phyloP scores from a whole-genome alignment of 2,329 filamentous ascomycete genomes.

The Xylaria sp. region DNA sequence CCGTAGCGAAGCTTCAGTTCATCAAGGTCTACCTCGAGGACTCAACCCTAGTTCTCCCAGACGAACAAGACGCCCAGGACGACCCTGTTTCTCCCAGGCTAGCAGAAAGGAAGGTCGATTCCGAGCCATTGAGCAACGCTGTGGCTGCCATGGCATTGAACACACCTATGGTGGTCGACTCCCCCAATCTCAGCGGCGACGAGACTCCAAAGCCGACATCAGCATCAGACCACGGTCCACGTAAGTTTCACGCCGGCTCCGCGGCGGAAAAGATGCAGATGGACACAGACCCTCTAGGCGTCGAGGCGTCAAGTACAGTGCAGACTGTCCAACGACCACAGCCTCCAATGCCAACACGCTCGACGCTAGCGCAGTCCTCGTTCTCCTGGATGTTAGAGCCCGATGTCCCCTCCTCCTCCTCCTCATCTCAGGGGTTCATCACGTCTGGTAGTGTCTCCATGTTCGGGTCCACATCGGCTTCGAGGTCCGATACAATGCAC shows the following conservation, averaged over 20 bases:
- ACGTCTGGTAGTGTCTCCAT: slow-evolving; percentile 20
- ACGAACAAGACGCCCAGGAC: slow-evolving; percentile 47
- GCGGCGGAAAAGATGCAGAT: slow-evolving; percentile 33
- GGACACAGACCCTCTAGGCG: slow-evolving; percentile 45
- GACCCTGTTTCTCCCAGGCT: slow-evolving; percentile 33
- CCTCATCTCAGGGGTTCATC: slow-evolving; percentile 39
- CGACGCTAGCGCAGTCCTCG: slow-evolving; percentile 76
- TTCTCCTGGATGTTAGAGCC: slow-evolving; percentile 84
- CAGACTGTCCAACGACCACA: slow-evolving; percentile 49
- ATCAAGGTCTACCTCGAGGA: slow-evolving; percentile 72
- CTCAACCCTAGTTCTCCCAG: slow-evolving; percentile 62
- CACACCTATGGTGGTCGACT: slow-evolving; percentile 38
- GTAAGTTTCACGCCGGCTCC: background rate
- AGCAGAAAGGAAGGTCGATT: slow-evolving; percentile 32
- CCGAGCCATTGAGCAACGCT: slow-evolving; percentile 43
- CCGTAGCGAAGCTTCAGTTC: slow-evolving; percentile 72
- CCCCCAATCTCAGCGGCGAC: slow-evolving; percentile 29
- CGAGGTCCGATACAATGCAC: slow-evolving; percentile 44
- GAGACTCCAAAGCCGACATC: slow-evolving; percentile 22
- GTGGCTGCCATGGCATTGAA: slow-evolving; percentile 47
- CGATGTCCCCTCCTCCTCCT: slow-evolving; percentile 55
- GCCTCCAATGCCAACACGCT: slow-evolving; percentile 68
- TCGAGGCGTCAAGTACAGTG: slow-evolving; percentile 36
- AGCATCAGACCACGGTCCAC: background rate
- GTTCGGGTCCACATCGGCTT: slow-evolving; percentile 37